These are phyloP conservation scores for Fusarium proliferatum DNA, from an alignment of 2,329 filamentous ascomycete genomes.

Conservation along the genomic window DNA sequence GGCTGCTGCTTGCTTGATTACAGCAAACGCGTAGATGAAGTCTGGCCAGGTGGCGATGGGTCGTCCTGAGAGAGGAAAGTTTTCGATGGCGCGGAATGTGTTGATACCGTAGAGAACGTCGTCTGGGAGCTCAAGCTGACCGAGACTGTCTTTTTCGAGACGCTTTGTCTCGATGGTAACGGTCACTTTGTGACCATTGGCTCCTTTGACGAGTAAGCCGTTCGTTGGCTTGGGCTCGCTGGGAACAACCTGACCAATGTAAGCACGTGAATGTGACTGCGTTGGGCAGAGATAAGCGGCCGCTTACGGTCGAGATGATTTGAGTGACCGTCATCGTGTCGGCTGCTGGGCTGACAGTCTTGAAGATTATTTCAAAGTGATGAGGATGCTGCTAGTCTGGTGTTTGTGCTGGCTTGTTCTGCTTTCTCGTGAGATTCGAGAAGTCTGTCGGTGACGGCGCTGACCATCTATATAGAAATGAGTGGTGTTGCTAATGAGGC, in stretches of 20 bases:
- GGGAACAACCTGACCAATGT: not conserved
- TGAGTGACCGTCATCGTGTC: conserved; percentile 2
- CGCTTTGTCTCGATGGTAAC: not conserved
- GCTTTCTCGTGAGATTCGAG: not conserved
- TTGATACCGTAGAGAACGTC: conserved; percentile 6
- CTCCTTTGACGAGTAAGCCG: not conserved
- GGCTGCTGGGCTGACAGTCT: not conserved
- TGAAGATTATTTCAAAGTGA: not conserved
- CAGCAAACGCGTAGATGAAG: not conserved
- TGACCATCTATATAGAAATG: not conserved
- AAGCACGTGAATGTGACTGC: not conserved
- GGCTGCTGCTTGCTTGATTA: conserved; percentile 7
- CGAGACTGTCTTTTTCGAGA: conserved; percentile 3
- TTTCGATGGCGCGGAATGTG: conserved; percentile 6
- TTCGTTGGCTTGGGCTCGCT: not conserved
- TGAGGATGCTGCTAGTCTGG: not conserved
- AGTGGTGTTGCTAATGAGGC: not conserved
- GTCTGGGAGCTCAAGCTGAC: not conserved
- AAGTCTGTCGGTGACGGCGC: not conserved
- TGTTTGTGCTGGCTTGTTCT: not conserved
- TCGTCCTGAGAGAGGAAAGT: conserved; percentile 5
- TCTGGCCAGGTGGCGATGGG: conserved; percentile 1
- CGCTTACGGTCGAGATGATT: not conserved
- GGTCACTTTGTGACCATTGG: not conserved
- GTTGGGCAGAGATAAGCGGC: not conserved